Base-by-base conservation (phyloP, 2,329 filamentous ascomycete genomes). In the Cadophora sp. region DNA sequence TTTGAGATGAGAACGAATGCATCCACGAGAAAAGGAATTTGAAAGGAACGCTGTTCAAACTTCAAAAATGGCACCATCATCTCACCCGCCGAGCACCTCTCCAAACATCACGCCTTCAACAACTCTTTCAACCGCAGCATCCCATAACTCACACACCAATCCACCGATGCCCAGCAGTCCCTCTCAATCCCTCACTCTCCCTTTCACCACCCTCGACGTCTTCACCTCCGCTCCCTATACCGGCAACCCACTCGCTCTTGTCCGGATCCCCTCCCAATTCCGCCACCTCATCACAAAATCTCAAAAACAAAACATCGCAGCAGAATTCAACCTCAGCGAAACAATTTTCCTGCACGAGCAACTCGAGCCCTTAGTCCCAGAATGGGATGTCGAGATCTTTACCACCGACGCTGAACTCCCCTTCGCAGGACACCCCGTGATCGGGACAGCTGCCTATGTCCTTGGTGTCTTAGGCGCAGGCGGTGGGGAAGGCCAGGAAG, bases 251-350 rank as follows among this genome's bases (percentile, higher is more conserved):
- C 83, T 91, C 46, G 87, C 87, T 40, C 81, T 91, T 27, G 84
- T 90, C 69, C 80, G 82, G 59, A 80, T 90, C 69, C 86, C 85
- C 2, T 69, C 79, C 14, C 67, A 75, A 22, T 73, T 74, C 31
- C 77, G 78, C 9, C 72, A 78, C n/a, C 73, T 74, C 16, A 79
- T 89, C 26, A 81, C 81, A 1, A 83, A 86, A 73, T 76, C 79
- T 1, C 82, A 84, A 74, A 90, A 90, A 75, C 86, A 88, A 74
- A 75, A 79, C 69, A 85, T 90, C 69, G 87, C 88, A 53, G 80
- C 82, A 66, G 88, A 91, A 77, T 90, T 90, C 80, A 88, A 88
- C 77, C 84, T 88, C 73, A 88, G 86, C 62, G 87, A 89, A 77
- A 90, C 87, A 0, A 85, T 89, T 58, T 90, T 90, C 74, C 78